Evolutionary conservation across 345 rosid genomes (phyloP).

Genomic region (Bruguiera sexangula): DNA sequence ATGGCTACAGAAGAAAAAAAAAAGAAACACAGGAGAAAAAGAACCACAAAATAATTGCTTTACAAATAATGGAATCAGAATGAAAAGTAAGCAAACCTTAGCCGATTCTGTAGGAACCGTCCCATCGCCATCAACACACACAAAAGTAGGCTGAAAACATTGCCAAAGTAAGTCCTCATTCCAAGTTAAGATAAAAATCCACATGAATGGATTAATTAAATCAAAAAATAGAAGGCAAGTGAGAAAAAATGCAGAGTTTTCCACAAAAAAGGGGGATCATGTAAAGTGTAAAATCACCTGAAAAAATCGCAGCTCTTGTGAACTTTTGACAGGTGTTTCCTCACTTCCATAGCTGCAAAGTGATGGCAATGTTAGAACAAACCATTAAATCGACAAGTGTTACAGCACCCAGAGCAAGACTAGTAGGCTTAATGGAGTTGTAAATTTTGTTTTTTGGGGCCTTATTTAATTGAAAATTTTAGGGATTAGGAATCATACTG

Average conservation of each 20-base stretch:
- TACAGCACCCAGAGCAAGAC: too few relatives aligned
- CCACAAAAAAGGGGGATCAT: not conserved
- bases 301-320: slow-evolving; percentile 50
- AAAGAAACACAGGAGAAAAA: too few relatives aligned
- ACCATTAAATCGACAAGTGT: too few relatives aligned
- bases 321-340: slow-evolving; percentile 61
- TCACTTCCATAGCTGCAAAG: slow-evolving; percentile 80
- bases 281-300: slow-evolving; percentile 40
- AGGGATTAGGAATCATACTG: too few relatives aligned
- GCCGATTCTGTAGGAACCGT: slow-evolving; percentile 93
- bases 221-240: not conserved
- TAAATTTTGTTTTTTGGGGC: too few relatives aligned
- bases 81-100: slow-evolving; percentile 46
- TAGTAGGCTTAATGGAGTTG: too few relatives aligned
- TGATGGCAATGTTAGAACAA: slow-evolving; percentile 12
- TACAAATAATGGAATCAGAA: slow-evolving; percentile 3
- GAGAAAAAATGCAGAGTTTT: not conserved
- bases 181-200: not conserved
- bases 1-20: too few relatives aligned
- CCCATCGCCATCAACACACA: slow-evolving; percentile 90
- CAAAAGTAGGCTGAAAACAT: slow-evolving; percentile 66
- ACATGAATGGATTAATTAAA: not conserved
- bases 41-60: not conserved
- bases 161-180: slow-evolving; percentile 10
- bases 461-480: too few relatives aligned